phyloP scores from a whole-genome alignment of 768 basidiomycete genomes.

The Russula lepida region DNA sequence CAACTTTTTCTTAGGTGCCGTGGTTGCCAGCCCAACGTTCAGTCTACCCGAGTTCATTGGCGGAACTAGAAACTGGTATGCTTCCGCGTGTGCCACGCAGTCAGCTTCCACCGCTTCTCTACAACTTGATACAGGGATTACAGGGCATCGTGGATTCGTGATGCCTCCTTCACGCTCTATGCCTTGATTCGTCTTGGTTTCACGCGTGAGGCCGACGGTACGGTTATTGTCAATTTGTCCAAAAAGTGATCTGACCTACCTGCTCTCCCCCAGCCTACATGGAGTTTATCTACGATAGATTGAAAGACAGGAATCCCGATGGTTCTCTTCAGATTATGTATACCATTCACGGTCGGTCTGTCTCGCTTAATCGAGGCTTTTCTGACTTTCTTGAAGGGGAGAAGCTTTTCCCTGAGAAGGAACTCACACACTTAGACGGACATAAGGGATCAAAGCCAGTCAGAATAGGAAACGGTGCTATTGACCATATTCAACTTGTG shows the following conservation, averaged over 20 bases:
- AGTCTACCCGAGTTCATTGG: conserved; percentile 89
- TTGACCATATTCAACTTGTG: conserved; percentile 85
- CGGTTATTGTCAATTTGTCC: conserved; percentile 16
- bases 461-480: conserved; percentile 92
- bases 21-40: conserved; percentile 93
- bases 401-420: conserved; percentile 75
- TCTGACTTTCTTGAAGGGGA: conserved; percentile 28
- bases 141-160: conserved; percentile 88
- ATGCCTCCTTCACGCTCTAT: conserved; percentile 92
- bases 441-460: conserved; percentile 82
- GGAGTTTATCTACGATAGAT: conserved; percentile 82
- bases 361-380: background rate
- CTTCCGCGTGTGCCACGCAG: background rate
- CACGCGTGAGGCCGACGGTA: conserved; percentile 84
- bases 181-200: conserved; percentile 91
- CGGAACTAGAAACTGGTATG: conserved; percentile 79
- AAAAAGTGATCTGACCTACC: conserved; percentile 4
- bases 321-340: conserved; percentile 96
- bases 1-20: conserved; percentile 50
- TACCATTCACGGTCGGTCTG: conserved; percentile 71
- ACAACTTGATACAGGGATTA: conserved; percentile 1
- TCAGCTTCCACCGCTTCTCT: background rate
- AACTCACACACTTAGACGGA: conserved; percentile 80
- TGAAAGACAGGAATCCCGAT: conserved; percentile 79
- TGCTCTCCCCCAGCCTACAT: conserved; percentile 53